phyloP scores from a whole-genome alignment of 352 stramenopile species.

The Saprolegnia diclina region DNA sequence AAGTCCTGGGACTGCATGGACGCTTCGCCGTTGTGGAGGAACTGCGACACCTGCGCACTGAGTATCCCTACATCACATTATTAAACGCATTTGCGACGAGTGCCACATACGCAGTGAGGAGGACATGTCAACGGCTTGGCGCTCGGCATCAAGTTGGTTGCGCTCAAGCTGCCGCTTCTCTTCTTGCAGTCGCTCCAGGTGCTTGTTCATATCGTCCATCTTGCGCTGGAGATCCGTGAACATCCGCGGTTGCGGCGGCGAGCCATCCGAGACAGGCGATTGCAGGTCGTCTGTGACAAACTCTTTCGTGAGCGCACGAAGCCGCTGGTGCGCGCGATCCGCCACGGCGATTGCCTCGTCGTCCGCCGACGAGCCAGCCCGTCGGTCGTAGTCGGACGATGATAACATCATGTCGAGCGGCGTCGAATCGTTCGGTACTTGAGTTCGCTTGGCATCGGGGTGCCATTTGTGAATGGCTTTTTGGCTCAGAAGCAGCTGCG shows the following conservation, averaged over 20 bases:
- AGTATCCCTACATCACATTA: constrained; percentile 5
- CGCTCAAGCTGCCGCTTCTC: constrained; percentile 20
- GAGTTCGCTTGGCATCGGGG: constrained; percentile 35
- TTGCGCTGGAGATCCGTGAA: constrained; percentile 24
- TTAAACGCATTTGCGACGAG: background rate
- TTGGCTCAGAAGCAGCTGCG: constrained; percentile 18
- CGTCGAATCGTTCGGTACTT: constrained; percentile 29
- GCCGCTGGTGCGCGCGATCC: constrained; percentile 32
- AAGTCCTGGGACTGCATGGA: constrained; percentile 2
- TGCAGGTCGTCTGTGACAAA: constrained; percentile 41
- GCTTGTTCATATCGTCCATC: constrained; percentile 30
- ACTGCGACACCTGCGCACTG: constrained; percentile 23
- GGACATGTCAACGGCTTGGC: constrained; percentile 25
- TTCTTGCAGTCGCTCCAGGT: constrained; percentile 28
- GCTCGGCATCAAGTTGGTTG: constrained; percentile 20
- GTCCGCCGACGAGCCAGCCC: constrained; percentile 2
- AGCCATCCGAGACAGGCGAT: constrained; percentile 8
- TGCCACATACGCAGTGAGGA: constrained; percentile 18
- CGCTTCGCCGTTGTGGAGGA: constrained; percentile 23
- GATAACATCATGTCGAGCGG: constrained; percentile 21
- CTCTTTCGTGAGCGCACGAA: constrained; percentile 34
- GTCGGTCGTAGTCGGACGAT: constrained; percentile 26
- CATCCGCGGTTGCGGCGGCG: constrained; percentile 22
- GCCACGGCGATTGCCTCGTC: constrained; percentile 18
- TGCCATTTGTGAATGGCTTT: constrained; percentile 43